phyloP scores from a whole-genome alignment of 1,284 basidiomycete species.

The Exobasidium rhododendri region DNA sequence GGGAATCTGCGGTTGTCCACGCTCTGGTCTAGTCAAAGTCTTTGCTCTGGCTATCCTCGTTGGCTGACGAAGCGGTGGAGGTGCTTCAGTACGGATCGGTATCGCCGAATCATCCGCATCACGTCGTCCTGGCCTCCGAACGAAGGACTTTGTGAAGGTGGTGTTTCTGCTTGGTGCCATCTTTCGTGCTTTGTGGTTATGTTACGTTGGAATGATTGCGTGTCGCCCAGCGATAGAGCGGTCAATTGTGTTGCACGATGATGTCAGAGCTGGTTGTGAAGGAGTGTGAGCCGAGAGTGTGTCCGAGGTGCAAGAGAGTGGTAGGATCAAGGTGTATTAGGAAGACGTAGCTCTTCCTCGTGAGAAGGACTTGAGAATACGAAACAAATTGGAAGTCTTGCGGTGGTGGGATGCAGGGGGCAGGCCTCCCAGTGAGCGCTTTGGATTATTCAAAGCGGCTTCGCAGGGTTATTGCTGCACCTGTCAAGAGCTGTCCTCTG shows the following conservation, averaged over 20 bases:
- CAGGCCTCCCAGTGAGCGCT: too few relatives aligned
- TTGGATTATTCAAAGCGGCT: too few relatives aligned
- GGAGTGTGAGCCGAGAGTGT: too few relatives aligned
- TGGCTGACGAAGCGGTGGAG: slow-evolving; percentile 50
- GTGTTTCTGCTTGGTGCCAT: slow-evolving; percentile 13
- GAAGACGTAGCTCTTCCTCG: too few relatives aligned
- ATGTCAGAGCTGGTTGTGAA: too few relatives aligned
- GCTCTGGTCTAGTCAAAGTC: slow-evolving; percentile 71
- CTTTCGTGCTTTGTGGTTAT: background rate
- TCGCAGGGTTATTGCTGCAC: too few relatives aligned
- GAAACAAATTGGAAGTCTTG: too few relatives aligned
- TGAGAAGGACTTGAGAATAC: too few relatives aligned
- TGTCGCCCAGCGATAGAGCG: background rate
- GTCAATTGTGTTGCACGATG: background rate
- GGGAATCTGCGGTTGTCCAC: slow-evolving; percentile 64
- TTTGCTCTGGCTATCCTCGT: slow-evolving; percentile 47
- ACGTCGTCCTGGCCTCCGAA: slow-evolving; percentile 37
- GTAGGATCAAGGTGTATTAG: too few relatives aligned
- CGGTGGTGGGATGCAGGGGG: too few relatives aligned
- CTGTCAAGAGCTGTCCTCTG: too few relatives aligned
- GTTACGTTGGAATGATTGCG: background rate
- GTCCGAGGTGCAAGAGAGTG: too few relatives aligned
- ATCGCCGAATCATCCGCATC: slow-evolving; percentile 34
- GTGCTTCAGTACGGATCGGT: slow-evolving; percentile 42
- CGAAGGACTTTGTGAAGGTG: slow-evolving; percentile 43